Conservation (phyloP, 2,329 filamentous ascomycete species). For the Hypoxylon sp. region DNA sequence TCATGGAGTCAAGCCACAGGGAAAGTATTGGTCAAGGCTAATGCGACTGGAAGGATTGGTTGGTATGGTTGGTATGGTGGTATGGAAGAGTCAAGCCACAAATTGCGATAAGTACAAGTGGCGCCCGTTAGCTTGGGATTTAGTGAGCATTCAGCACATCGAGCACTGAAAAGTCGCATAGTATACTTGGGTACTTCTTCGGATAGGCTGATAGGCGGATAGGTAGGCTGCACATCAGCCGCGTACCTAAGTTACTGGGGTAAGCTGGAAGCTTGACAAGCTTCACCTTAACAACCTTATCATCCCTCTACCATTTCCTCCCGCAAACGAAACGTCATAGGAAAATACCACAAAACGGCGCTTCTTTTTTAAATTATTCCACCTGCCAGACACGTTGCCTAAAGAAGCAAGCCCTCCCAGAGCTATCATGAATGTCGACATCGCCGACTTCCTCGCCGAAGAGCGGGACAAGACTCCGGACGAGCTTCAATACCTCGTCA, state of each 20-base stretch:
- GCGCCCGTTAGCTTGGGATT: conserved; percentile 6
- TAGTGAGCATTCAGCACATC: background rate
- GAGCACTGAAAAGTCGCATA: conserved; percentile 6
- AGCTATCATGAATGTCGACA: conserved; percentile 81
- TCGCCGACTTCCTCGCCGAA: conserved; percentile 90
- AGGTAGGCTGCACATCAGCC: conserved; percentile 59
- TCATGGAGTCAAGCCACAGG: conserved; percentile 38
- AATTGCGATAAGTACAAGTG: conserved; percentile 22
- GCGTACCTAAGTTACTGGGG: conserved; percentile 53
- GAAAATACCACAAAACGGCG: conserved; percentile 13
- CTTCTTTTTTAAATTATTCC: background rate
- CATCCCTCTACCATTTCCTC: background rate
- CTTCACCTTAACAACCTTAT: conserved; percentile 31
- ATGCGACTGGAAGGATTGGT: conserved; percentile 30
- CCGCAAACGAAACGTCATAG: conserved; percentile 1
- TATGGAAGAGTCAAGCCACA: conserved; percentile 32
- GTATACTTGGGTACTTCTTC: conserved; percentile 36
- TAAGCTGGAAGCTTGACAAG: conserved; percentile 39
- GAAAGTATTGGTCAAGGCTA: conserved; percentile 26
- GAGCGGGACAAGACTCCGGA: conserved; percentile 89
- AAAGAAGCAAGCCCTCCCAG: conserved; percentile 5
- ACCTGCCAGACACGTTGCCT: conserved; percentile 1
- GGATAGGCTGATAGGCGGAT: too few species aligned
- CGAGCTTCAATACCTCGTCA: conserved; percentile 86
- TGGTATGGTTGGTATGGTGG: too few species aligned